Conservation (phyloP, 441 rosid genomes). For the Monsonia emarginata region DNA sequence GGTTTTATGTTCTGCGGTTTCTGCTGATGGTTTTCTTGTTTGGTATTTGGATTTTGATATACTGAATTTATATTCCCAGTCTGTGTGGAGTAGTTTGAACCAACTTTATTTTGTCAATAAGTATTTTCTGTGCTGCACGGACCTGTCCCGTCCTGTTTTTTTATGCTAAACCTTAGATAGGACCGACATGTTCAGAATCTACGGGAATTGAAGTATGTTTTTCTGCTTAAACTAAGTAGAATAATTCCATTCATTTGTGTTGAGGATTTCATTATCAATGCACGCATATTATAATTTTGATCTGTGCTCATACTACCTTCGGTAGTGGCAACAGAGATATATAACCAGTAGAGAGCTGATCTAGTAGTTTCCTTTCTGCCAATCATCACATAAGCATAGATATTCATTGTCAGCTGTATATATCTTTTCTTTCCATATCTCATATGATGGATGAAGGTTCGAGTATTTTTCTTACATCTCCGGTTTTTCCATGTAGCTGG, state of each 20-base stretch:
- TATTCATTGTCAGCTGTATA: neutral
- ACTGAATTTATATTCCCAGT: too few relatives aligned
- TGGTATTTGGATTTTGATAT: too few relatives aligned
- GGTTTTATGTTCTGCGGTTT: neutral
- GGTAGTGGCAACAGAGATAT: neutral
- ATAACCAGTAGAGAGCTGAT: neutral
- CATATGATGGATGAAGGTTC: neutral
- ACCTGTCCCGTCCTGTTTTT: too few relatives aligned
- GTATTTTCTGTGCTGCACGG: neutral
- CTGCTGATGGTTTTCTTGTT: too few relatives aligned
- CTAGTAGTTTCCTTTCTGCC: neutral
- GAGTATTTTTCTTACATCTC: neutral
- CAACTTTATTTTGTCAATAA: neutral
- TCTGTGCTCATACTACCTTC: neutral
- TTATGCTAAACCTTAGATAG: too few relatives aligned
- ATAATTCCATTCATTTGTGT: neutral
- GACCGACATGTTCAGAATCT: too few relatives aligned
- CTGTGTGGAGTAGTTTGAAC: too few relatives aligned
- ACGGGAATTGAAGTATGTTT: too few relatives aligned
- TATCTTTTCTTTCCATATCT: neutral
- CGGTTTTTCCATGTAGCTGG: slow-evolving; percentile 40
- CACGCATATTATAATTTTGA: neutral
- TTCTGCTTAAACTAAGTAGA: too few relatives aligned
- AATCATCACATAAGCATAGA: neutral
- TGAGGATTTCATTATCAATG: neutral